A percentile compares a stretch with the other conserved stretches of the same genome.
These are phyloP conservation scores for Moniliella sp. DNA, from an alignment of 1,284 basidiomycete genomes.

Conservation along the genomic window DNA sequence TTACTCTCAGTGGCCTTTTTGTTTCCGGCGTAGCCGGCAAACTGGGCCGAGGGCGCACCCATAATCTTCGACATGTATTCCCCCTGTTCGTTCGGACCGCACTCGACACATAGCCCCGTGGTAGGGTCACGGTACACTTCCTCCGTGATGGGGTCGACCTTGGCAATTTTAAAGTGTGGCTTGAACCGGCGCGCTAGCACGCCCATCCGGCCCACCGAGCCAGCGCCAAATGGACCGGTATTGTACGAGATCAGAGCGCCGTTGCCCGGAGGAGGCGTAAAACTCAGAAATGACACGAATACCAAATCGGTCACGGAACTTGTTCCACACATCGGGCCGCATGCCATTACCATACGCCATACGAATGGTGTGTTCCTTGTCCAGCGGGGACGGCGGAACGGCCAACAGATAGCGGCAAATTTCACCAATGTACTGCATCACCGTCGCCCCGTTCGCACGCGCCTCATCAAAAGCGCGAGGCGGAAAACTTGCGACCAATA, in stretches of 20 bases:
- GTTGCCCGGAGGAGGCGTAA: slow-evolving; percentile 31
- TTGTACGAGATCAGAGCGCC: slow-evolving; percentile 30
- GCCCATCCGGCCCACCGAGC: slow-evolving; percentile 29
- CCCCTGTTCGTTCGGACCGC: slow-evolving; percentile 19
- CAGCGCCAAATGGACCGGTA: slow-evolving; percentile 28
- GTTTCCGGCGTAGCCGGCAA: slow-evolving; percentile 26
- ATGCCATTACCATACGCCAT: slow-evolving; percentile 35
- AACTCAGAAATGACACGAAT: slow-evolving; percentile 29
- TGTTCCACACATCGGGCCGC: slow-evolving; percentile 33
- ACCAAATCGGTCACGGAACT: slow-evolving; percentile 31
- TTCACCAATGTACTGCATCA: slow-evolving; percentile 34
- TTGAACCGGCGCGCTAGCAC: slow-evolving; percentile 8
- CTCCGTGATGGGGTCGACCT: slow-evolving; percentile 32
- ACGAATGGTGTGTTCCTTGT: slow-evolving; percentile 33
- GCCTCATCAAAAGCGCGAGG: slow-evolving; percentile 26
- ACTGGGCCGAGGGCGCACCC: slow-evolving; percentile 8
- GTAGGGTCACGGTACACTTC: slow-evolving; percentile 27
- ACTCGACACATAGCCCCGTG: slow-evolving; percentile 24
- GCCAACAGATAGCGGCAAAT: slow-evolving; percentile 31
- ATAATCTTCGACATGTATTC: slow-evolving; percentile 29
- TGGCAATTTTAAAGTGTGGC: slow-evolving; percentile 24
- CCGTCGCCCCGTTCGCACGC: slow-evolving; percentile 24
- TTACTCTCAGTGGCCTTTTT: slow-evolving; percentile 31
- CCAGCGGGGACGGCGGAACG: slow-evolving; percentile 20
- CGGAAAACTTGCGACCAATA: slow-evolving; percentile 34